A percentile compares a stretch with the other conserved stretches of the same genome.
Conservation (phyloP, 2,329 filamentous ascomycete genomes). For the Periconia digitata region DNA sequence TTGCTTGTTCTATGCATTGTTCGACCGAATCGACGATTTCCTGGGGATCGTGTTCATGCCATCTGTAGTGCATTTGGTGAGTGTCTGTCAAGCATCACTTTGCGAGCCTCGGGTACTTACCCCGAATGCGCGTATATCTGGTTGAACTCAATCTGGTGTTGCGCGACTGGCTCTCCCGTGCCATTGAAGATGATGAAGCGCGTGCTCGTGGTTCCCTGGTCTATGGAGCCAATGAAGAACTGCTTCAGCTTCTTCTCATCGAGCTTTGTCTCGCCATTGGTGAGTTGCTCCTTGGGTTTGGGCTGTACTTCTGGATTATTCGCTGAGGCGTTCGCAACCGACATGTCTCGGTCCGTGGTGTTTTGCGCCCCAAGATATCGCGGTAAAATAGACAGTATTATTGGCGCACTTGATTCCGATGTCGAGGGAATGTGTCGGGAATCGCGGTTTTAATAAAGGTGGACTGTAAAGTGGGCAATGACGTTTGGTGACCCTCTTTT, state of each 20-base stretch:
- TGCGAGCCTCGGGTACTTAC: conserved; percentile 57
- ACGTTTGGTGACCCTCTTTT: not conserved
- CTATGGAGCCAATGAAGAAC: conserved; percentile 82
- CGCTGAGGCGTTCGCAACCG: conserved; percentile 31
- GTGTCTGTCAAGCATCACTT: conserved; percentile 2
- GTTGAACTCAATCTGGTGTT: conserved; percentile 83
- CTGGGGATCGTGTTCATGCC: conserved; percentile 85
- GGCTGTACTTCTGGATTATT: conserved; percentile 31
- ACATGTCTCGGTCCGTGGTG: conserved; percentile 17
- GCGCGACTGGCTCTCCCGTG: conserved; percentile 73
- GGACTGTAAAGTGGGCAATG: conserved; percentile 2
- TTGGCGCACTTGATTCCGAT: conserved; percentile 2
- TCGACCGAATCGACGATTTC: conserved; percentile 76
- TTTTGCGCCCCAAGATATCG: conserved; percentile 1
- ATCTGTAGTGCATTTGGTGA: conserved; percentile 54
- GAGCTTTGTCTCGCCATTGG: conserved; percentile 22
- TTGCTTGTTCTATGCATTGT: conserved; percentile 76
- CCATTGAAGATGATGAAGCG: conserved; percentile 89
- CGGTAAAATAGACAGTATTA: conserved; percentile 7
- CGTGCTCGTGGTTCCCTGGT: conserved; percentile 87
- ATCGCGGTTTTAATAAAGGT: not conserved
- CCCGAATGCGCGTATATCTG: conserved; percentile 84
- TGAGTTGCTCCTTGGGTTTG: conserved; percentile 29
- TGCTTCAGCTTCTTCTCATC: conserved; percentile 46
- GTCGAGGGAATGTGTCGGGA: not conserved